Conservation (phyloP, 2,329 filamentous ascomycete genomes). For the Tympanopsis confertula region DNA sequence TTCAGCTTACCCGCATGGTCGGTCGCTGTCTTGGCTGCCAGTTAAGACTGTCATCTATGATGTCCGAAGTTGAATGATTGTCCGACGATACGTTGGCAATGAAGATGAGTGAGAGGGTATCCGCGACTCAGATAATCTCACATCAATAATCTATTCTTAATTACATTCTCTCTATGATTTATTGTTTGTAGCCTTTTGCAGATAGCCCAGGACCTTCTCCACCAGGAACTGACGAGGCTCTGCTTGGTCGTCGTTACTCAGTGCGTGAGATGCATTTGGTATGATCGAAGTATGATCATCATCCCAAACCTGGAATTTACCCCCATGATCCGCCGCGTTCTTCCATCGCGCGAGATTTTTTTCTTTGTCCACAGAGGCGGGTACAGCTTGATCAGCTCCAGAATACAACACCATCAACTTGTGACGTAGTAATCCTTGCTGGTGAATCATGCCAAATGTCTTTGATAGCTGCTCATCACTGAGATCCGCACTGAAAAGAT, state of each 20-base stretch:
- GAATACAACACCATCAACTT: constrained; percentile 30
- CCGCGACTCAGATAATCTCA: too few relatives aligned
- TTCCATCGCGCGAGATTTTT: constrained; percentile 27
- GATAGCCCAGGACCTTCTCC: neutral
- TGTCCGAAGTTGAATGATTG: too few relatives aligned
- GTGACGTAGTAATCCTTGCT: constrained; percentile 19
- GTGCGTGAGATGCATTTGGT: constrained; percentile 28
- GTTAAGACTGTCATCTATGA: too few relatives aligned
- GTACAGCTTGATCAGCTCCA: constrained; percentile 30
- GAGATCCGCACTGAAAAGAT: constrained; percentile 54
- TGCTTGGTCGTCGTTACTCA: constrained; percentile 26
- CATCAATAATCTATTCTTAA: too few relatives aligned
- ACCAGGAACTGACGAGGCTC: constrained; percentile 10
- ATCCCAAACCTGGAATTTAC: too few relatives aligned
- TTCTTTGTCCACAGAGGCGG: constrained; percentile 28
- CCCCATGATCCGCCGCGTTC: constrained; percentile 20
- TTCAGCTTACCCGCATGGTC: neutral
- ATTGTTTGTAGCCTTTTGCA: too few relatives aligned
- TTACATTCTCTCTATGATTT: too few relatives aligned
- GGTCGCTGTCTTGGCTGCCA: neutral
- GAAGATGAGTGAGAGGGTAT: too few relatives aligned
- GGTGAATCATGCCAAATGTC: constrained; percentile 40
- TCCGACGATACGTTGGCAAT: too few relatives aligned
- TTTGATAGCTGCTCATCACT: constrained; percentile 29
- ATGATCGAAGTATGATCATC: constrained; percentile 31